A percentile compares a stretch with the other conserved stretches of the same genome.
Evolutionary conservation across 2,329 filamentous ascomycete species (phyloP).

Genomic region (Nothopassalora personata): DNA sequence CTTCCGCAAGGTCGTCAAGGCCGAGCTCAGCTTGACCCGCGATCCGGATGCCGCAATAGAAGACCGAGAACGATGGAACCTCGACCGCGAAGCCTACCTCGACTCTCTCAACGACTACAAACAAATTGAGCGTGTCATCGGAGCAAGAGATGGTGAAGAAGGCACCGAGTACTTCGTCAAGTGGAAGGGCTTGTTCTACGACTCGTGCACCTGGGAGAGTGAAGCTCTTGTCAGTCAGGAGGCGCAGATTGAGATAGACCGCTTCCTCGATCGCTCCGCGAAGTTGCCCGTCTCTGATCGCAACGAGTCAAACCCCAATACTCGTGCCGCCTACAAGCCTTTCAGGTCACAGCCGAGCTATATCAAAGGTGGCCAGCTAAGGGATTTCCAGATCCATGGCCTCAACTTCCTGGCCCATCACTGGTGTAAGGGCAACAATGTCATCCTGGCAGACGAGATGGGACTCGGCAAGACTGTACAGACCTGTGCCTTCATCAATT

Average conservation of each 20-base stretch:
- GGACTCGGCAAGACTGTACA: constrained; percentile 97
- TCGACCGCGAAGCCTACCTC: constrained; percentile 87
- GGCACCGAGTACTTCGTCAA: constrained; percentile 89
- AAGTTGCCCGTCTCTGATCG: constrained; percentile 76
- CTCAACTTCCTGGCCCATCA: constrained; percentile 95
- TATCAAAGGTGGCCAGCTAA: constrained; percentile 75
- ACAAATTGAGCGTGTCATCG: constrained; percentile 88
- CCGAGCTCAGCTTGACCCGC: constrained; percentile 71
- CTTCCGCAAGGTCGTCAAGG: constrained; percentile 73
- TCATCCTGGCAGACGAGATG: constrained; percentile 98
- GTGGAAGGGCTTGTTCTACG: constrained; percentile 81
- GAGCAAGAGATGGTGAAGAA: constrained; percentile 70
- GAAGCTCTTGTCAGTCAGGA: constrained; percentile 68
- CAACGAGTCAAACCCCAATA: constrained; percentile 68
- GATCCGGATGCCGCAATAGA: constrained; percentile 73
- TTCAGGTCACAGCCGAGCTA: constrained; percentile 82
- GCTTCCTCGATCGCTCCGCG: constrained; percentile 76
- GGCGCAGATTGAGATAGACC: constrained; percentile 85
- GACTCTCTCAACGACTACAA: constrained; percentile 87
- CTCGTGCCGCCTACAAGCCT: constrained; percentile 63
- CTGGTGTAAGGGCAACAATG: constrained; percentile 90
- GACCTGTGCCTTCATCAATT: constrained; percentile 93
- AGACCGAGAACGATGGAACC: constrained; percentile 85
- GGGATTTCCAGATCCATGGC: constrained; percentile 88
- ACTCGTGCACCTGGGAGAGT: constrained; percentile 89